Evolutionary conservation across 805 yeast species (phyloP).

Genomic region (Ogataea paradorogensis): DNA sequence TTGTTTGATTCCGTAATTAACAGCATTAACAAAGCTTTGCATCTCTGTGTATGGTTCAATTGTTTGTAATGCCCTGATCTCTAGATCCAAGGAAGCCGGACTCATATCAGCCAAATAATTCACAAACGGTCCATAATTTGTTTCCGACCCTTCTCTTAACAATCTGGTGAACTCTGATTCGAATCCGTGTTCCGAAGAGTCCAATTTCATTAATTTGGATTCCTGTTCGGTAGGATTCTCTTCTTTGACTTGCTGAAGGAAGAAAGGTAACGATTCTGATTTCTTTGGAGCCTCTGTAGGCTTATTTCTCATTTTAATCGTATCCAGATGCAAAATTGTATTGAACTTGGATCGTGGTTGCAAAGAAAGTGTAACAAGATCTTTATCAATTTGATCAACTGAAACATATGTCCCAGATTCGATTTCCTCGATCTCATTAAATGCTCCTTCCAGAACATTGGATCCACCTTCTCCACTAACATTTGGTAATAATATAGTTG

Average conservation of each 20-base stretch:
- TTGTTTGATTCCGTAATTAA: constrained; percentile 53
- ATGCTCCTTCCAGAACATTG: constrained; percentile 73
- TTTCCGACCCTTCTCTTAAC: constrained; percentile 50
- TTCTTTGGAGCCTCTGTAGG: constrained; percentile 87
- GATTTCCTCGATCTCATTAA: constrained; percentile 37
- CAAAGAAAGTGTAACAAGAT: constrained; percentile 68
- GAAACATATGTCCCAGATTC: constrained; percentile 43
- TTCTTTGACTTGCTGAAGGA: constrained; percentile 60
- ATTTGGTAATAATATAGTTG: constrained; percentile 63
- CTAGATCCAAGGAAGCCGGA: constrained; percentile 80
- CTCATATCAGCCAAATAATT: constrained; percentile 54
- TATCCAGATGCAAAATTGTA: constrained; percentile 77
- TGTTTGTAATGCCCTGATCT: constrained; percentile 73
- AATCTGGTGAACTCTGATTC: constrained; percentile 72
- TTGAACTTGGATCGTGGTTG: constrained; percentile 77
- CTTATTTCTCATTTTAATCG: constrained; percentile 80
- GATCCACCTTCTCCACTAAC: constrained; percentile 76
- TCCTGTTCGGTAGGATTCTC: constrained; percentile 51
- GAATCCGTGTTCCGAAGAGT: constrained; percentile 41
- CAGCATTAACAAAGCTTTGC: constrained; percentile 60
- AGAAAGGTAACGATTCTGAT: constrained; percentile 78
- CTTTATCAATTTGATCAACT: constrained; percentile 57
- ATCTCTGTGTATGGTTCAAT: constrained; percentile 68
- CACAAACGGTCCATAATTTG: constrained; percentile 51
- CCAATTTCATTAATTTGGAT: constrained; percentile 35